Conservation (phyloP, 805 yeast genomes). For the Saturnispora zaruensis region DNA sequence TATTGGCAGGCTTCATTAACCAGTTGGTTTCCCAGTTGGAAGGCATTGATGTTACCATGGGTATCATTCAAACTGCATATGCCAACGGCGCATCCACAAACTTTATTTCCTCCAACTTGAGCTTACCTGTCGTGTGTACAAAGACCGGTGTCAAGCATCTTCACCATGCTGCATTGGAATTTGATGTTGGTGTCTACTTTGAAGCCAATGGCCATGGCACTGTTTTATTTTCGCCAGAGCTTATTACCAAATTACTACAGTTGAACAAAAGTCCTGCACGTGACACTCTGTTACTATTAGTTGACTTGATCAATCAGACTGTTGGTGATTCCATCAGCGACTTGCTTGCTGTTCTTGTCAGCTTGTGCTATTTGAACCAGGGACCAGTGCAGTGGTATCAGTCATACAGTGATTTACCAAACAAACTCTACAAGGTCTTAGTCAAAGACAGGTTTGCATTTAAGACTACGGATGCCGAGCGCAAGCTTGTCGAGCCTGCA, state of each 20-base stretch:
- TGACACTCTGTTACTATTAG: slow-evolving; percentile 47
- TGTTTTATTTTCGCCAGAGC: slow-evolving; percentile 62
- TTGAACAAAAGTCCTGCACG: slow-evolving; percentile 32
- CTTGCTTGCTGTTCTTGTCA: slow-evolving; percentile 64
- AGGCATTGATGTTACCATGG: slow-evolving; percentile 32
- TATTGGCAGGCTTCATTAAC: slow-evolving; percentile 61
- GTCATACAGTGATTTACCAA: slow-evolving; percentile 79
- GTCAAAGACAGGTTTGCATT: slow-evolving; percentile 77
- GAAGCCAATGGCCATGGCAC: slow-evolving; percentile 99
- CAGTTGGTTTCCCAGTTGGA: slow-evolving; percentile 38
- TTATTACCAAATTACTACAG: slow-evolving; percentile 33
- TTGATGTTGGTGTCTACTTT: slow-evolving; percentile 88
- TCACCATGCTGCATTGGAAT: slow-evolving; percentile 82
- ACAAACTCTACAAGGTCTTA: slow-evolving; percentile 67
- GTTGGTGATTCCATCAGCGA: slow-evolving; percentile 99
- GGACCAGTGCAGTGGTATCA: slow-evolving; percentile 65
- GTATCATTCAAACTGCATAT: slow-evolving; percentile 95
- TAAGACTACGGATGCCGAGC: slow-evolving; percentile 84
- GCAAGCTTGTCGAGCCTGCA: slow-evolving; percentile 64
- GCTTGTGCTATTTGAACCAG: slow-evolving; percentile 38
- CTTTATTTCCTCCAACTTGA: slow-evolving; percentile 51
- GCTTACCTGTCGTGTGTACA: slow-evolving; percentile 76
- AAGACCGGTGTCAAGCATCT: slow-evolving; percentile 96
- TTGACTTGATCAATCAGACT: slow-evolving; percentile 81
- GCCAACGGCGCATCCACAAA: slow-evolving; percentile 90